A percentile compares a stretch with the other conserved stretches of the same genome.
These are phyloP conservation scores for Calocybe cyanea DNA, from an alignment of 768 basidiomycete species.

Conservation along the genomic window DNA sequence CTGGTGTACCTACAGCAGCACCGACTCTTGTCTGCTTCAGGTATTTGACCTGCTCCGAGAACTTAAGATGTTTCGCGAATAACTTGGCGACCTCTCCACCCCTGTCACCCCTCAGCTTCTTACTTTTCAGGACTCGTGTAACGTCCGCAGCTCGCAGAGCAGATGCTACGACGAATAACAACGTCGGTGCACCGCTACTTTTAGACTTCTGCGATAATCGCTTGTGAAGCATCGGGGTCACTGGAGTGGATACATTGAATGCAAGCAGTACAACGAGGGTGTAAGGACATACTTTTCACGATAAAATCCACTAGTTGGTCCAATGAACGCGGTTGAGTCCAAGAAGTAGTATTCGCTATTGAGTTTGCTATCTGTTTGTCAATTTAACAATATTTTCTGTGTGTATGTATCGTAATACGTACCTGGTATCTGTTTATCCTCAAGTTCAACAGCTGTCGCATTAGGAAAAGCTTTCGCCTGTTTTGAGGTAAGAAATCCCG, in stretches of 20 bases:
- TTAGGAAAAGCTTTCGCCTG: conserved; percentile 70
- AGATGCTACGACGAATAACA: conserved; percentile 83
- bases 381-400: conserved; percentile 38
- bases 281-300: conserved; percentile 50
- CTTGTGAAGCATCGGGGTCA: conserved; percentile 60
- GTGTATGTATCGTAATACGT: conserved; percentile 20
- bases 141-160: conserved; percentile 91
- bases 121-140: conserved; percentile 67
- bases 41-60: conserved; percentile 82
- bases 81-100: conserved; percentile 92
- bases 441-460: conserved; percentile 73
- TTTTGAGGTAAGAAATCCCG: conserved; percentile 58
- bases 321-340: conserved; percentile 68
- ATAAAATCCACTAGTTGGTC: conserved; percentile 76
- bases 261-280: too few species aligned
- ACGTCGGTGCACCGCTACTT: conserved; percentile 77
- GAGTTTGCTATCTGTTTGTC: conserved; percentile 59
- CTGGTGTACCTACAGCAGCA: conserved; percentile 89
- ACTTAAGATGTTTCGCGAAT: conserved; percentile 93
- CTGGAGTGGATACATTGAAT: too few species aligned
- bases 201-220: conserved; percentile 76
- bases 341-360: conserved; percentile 72
- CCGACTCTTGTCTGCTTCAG: conserved; percentile 83
- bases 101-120: conserved; percentile 70
- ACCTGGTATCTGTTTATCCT: conserved; percentile 79